These are phyloP conservation scores for Trichothecium sympodiale DNA, from an alignment of 2,329 filamentous ascomycete genomes.

Conservation along the genomic window DNA sequence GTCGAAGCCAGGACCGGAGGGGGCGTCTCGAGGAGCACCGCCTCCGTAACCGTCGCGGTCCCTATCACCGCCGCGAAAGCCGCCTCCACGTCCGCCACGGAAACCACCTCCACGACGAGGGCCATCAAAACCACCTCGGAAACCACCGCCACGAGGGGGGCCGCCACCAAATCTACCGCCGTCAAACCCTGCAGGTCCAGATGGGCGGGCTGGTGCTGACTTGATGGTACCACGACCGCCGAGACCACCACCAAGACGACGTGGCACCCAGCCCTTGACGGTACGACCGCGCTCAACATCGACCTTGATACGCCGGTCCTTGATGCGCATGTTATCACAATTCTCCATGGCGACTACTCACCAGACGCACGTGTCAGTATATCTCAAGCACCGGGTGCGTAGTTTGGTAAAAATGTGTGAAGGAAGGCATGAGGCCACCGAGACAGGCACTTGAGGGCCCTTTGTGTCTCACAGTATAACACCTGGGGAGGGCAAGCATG, in stretches of 20 bases:
- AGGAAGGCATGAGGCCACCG: conserved; percentile 17
- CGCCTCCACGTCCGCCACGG: conserved; percentile 40
- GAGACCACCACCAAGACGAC: conserved; percentile 81
- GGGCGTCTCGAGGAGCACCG: conserved; percentile 44
- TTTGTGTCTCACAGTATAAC: conserved; percentile 33
- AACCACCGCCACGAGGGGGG: conserved; percentile 34
- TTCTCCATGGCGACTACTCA: conserved; percentile 77
- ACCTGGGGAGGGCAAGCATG: conserved; percentile 26
- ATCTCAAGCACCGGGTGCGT: conserved; percentile 28
- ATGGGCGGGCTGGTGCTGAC: conserved; percentile 60
- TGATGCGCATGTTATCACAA: conserved; percentile 83
- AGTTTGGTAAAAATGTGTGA: conserved; percentile 11
- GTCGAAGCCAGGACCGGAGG: conserved; percentile 45
- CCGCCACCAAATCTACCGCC: conserved; percentile 42
- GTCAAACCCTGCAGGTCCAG: conserved; percentile 41
- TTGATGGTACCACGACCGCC: conserved; percentile 92
- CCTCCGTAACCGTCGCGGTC: conserved; percentile 12
- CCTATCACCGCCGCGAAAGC: conserved; percentile 34
- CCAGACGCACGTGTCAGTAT: conserved; percentile 56
- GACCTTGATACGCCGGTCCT: conserved; percentile 82
- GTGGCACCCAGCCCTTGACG: conserved; percentile 85
- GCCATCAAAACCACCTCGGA: conserved; percentile 33
- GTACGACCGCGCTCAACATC: conserved; percentile 95
- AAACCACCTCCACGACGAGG: conserved; percentile 31
- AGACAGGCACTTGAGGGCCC: conserved; percentile 49